Conservation (phyloP, 225 moss, liverwort and hornwort species). For the Straminergon stramineum region DNA sequence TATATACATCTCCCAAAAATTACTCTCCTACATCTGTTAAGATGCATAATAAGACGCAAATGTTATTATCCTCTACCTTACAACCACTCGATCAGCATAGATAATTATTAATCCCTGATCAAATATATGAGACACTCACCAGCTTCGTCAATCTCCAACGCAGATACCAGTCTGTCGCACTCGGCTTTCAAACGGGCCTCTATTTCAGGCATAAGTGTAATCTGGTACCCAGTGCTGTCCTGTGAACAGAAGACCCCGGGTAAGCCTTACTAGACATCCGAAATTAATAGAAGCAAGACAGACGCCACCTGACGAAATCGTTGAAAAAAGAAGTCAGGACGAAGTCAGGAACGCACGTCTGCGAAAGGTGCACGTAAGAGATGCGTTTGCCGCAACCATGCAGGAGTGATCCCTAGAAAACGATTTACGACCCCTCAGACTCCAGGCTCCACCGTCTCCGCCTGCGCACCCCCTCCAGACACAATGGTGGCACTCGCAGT, state of each 20-base stretch:
- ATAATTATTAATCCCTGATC: not conserved
- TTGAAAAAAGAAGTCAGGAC: not conserved
- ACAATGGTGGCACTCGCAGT: constrained; percentile 64
- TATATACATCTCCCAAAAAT: not conserved
- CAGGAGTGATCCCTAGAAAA: constrained; percentile 73
- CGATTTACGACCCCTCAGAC: constrained; percentile 79
- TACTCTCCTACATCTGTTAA: not conserved
- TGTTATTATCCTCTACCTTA: not conserved
- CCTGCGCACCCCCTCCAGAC: constrained; percentile 38
- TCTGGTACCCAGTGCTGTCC: constrained; percentile 85
- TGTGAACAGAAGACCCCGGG: constrained; percentile 3
- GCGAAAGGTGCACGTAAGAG: constrained; percentile 56
- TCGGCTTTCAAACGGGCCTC: constrained; percentile 68
- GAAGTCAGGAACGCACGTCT: constrained; percentile 31
- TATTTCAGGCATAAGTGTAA: constrained; percentile 81
- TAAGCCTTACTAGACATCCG: not conserved
- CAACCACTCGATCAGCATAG: not conserved
- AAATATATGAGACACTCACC: constrained; percentile 23
- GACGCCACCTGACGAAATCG: not conserved
- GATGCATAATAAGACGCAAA: not conserved
- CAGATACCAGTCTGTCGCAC: constrained; percentile 61
- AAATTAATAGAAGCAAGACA: not conserved
- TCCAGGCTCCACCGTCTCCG: constrained; percentile 65
- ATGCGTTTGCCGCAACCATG: constrained; percentile 78
- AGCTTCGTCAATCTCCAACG: constrained; percentile 75